Percentiles rank a stretch among this genome's conserved stretches.
Evolutionary conservation across 176 grass and related monocot genomes (phyloP).

Genomic region (Echinochloa phyllopogon): DNA sequence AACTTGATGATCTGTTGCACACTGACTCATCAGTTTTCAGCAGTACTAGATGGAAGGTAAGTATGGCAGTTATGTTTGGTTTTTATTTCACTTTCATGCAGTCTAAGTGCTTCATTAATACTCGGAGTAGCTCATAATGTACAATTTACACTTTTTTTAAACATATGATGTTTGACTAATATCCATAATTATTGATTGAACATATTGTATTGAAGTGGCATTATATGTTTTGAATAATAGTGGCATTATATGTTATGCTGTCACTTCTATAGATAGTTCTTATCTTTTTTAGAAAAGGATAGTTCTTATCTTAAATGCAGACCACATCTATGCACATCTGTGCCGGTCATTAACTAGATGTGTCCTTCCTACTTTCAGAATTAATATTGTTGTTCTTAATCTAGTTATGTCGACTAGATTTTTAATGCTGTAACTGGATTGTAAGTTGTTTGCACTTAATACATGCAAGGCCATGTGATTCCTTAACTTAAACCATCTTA

Average conservation of each 20-base stretch:
- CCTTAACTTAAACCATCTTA: background rate
- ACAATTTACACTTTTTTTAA: background rate
- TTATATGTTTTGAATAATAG: too few species aligned
- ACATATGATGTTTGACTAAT: too few species aligned
- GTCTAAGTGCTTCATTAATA: background rate
- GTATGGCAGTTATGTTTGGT: background rate
- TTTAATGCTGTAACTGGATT: background rate
- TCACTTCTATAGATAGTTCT: too few species aligned
- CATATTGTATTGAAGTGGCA: background rate
- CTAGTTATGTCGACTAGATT: background rate
- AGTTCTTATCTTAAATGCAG: background rate
- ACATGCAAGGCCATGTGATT: background rate
- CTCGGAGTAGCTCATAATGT: background rate
- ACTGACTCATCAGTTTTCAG: slow-evolving; percentile 74
- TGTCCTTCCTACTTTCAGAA: background rate
- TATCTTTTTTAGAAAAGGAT: too few species aligned
- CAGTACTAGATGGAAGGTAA: slow-evolving; percentile 83
- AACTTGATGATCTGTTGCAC: slow-evolving; percentile 78
- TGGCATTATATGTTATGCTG: background rate
- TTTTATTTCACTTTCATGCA: background rate
- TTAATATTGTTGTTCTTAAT: background rate
- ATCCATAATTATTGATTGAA: background rate
- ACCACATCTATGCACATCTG: background rate
- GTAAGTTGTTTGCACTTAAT: slow-evolving; percentile 7
- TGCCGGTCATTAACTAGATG: background rate